Evolutionary conservation across 371 early-diverging fungal genomes (phyloP).

Genomic region (Amoeboradix gromovi): DNA sequence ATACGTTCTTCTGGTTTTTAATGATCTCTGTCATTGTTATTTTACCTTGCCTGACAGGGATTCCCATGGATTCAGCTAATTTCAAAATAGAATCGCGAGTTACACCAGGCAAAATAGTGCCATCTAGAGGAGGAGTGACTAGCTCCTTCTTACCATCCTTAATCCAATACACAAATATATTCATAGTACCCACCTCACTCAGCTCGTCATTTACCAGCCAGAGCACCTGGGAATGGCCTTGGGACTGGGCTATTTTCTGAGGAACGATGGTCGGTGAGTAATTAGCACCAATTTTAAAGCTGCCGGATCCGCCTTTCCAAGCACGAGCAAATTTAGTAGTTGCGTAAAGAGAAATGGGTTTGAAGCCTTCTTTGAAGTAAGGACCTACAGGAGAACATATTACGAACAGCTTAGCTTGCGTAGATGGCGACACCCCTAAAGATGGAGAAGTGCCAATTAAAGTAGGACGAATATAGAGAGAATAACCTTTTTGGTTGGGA

Average conservation of each 20-base stretch:
- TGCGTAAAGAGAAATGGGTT: conserved; percentile 55
- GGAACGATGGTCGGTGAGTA: conserved; percentile 57
- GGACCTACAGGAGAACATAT: conserved; percentile 87
- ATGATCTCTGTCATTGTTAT: conserved; percentile 54
- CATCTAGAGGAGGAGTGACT: conserved; percentile 71
- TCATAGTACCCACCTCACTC: conserved; percentile 61
- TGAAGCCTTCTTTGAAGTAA: conserved; percentile 70
- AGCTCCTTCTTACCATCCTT: conserved; percentile 43
- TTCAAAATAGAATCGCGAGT: conserved; percentile 73
- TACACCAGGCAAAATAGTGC: conserved; percentile 81
- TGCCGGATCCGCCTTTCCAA: conserved; percentile 87
- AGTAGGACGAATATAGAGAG: conserved; percentile 76
- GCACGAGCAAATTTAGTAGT: conserved; percentile 60
- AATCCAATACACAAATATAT: conserved; percentile 58
- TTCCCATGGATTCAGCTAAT: conserved; percentile 56
- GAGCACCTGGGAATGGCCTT: conserved; percentile 69
- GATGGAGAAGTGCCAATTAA: conserved; percentile 69
- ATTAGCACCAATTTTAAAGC: conserved; percentile 68
- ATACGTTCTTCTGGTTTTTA: conserved; percentile 33
- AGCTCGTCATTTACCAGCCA: conserved; percentile 47
- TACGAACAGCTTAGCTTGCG: conserved; percentile 47
- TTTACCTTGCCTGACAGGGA: conserved; percentile 56
- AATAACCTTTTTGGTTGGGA: conserved; percentile 63
- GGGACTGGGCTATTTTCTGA: conserved; percentile 49
- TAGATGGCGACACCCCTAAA: conserved; percentile 26